phyloP scores from a whole-genome alignment of 768 basidiomycete genomes.

The Russula foetens region DNA sequence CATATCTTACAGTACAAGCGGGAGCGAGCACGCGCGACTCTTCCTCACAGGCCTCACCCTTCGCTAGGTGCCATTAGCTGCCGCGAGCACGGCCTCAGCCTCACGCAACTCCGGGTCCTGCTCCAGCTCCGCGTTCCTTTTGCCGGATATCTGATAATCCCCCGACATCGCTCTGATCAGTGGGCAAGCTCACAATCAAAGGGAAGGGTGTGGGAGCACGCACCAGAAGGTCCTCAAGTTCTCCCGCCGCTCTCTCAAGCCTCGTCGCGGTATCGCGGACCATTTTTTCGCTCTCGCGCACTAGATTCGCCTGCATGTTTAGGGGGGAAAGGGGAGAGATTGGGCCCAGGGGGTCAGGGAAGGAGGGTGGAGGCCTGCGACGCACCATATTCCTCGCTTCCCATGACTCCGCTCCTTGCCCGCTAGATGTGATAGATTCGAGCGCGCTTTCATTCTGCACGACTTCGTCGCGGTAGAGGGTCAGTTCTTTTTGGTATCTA shows the following conservation, averaged over 20 bases:
- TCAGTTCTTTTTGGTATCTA: conserved; percentile 51
- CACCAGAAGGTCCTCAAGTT: conserved; percentile 62
- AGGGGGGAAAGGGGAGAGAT: too few species aligned
- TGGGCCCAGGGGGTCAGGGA: background rate
- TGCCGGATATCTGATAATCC: conserved; percentile 33
- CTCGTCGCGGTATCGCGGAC: conserved; percentile 55
- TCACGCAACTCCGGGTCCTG: conserved; percentile 29
- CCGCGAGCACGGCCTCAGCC: conserved; percentile 52
- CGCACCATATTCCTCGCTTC: conserved; percentile 64
- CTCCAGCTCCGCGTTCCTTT: conserved; percentile 33
- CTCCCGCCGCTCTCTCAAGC: conserved; percentile 52
- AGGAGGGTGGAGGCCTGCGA: background rate
- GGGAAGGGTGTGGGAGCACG: conserved; percentile 26
- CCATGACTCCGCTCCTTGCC: conserved; percentile 48
- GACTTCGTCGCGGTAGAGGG: conserved; percentile 57
- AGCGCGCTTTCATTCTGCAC: conserved; percentile 48
- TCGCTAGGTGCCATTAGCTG: conserved; percentile 2
- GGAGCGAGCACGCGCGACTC: too few species aligned
- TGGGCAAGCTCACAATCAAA: background rate
- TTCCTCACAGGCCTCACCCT: too few species aligned
- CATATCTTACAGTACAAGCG: too few species aligned
- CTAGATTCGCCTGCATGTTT: conserved; percentile 32
- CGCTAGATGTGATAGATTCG: conserved; percentile 53
- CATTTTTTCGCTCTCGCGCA: conserved; percentile 73
- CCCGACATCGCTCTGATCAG: background rate